Evolutionary conservation across 768 basidiomycete genomes (phyloP), one percentile per base, ranked within the genome.

Genomic region (Boletus reticulatus): DNA sequence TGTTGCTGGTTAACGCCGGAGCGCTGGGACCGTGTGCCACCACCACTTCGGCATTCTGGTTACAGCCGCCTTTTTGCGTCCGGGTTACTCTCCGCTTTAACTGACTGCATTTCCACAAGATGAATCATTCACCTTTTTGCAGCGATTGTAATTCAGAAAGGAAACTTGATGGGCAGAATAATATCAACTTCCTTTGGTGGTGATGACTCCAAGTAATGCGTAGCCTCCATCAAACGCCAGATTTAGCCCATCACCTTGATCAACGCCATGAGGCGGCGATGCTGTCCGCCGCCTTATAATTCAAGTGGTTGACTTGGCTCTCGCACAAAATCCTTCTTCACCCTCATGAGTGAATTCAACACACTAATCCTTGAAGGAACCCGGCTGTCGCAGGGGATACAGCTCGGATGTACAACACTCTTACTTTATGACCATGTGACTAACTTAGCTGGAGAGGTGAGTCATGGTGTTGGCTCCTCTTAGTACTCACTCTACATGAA

Each of bases 401-500:
- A 10, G 16, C 27, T 60, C 37, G 47, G 39, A 11, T 50, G 36
- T 9, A 31, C 48, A 31, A 60, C 58, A 8, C 49, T 61, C 34
- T 37, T 61, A 22, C 34, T 61, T 11, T 57, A 61, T 38, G 60
- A 61, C 22, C 60, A 61, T 17, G 47, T 31, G 19, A 56, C 56
- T 24, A 44, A 48, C n/a, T 32, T 61, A 1, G 32, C 16, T 11
- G 49, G 43, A 19, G 54, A 61, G 43, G 60, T 57, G 51, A 20
- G 54, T 38, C 11, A 6, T 41, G 8, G 6, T 29, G 19, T 22
- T n/a, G 29, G 8, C 29, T 20, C 16, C 22, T 32, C n/a, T 22
- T 27, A 22, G 22, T 22, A 32, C 7, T 14, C 41, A 42, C 14
- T 14, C 12, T 47, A 41, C 19, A 43, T 31, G 43, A 46, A 29